Conservation (phyloP, 305 asterid species). For the Coffea humblotiana region DNA sequence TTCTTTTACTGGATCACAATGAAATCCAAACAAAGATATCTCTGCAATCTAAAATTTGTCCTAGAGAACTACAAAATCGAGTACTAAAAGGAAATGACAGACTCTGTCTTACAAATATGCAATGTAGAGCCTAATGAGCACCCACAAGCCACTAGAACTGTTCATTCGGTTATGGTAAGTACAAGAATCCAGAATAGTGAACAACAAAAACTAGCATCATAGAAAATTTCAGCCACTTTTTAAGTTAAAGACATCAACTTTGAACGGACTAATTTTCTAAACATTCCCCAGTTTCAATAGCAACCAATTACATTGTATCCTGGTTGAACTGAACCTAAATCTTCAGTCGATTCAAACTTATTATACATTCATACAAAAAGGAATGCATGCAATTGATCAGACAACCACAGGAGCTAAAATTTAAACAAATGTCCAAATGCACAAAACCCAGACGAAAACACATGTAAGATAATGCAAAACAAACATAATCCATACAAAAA, state of each 20-base stretch:
- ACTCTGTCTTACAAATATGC: too few relatives aligned
- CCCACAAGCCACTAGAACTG: too few relatives aligned
- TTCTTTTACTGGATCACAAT: too few relatives aligned
- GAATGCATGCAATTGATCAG: conserved; percentile 7
- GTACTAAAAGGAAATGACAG: too few relatives aligned
- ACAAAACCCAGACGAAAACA: not conserved
- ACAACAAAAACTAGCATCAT: not conserved
- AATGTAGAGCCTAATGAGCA: too few relatives aligned
- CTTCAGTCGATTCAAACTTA: too few relatives aligned
- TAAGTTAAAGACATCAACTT: not conserved
- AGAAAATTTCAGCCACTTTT: not conserved
- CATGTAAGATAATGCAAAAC: not conserved
- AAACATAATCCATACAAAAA: not conserved
- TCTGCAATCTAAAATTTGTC: too few relatives aligned
- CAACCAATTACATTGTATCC: not conserved
- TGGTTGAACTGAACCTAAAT: not conserved
- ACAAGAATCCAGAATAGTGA: not conserved
- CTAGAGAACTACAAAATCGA: too few relatives aligned
- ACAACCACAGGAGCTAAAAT: not conserved
- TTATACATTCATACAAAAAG: not conserved
- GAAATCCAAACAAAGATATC: too few relatives aligned
- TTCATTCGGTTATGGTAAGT: too few relatives aligned
- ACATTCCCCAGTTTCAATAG: not conserved
- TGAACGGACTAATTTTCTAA: not conserved
- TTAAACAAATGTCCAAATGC: not conserved